phyloP scores from a whole-genome alignment of 1,284 basidiomycete genomes.

The Cronartium quercuum region DNA sequence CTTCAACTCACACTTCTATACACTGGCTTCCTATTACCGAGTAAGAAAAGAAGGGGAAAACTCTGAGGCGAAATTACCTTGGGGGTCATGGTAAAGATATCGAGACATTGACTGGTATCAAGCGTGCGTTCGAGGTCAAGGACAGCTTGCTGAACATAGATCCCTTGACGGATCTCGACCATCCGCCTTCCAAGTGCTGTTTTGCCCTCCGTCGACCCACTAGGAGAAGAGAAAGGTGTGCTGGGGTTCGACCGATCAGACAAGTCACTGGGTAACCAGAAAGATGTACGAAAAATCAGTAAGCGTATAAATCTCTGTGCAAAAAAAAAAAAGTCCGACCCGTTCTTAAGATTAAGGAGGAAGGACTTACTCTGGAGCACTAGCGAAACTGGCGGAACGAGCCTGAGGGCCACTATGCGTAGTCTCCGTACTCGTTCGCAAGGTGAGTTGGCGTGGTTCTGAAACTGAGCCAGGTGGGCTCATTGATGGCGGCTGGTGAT shows the following conservation, averaged over 20 bases:
- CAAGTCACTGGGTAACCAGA: conserved; percentile 19
- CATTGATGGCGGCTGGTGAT: background rate
- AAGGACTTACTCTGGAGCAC: conserved; percentile 8
- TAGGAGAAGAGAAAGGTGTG: conserved; percentile 22
- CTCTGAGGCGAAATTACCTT: conserved; percentile 57
- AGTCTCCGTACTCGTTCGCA: background rate
- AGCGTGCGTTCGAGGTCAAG: conserved; percentile 72
- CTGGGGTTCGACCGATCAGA: conserved; percentile 28
- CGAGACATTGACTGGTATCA: conserved; percentile 70
- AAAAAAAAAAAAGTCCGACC: background rate
- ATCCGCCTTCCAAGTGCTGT: background rate
- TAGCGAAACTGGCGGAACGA: background rate
- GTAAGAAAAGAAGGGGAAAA: too few relatives aligned
- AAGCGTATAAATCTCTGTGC: too few relatives aligned
- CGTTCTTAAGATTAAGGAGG: background rate
- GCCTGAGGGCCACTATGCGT: background rate
- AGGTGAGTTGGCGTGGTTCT: background rate
- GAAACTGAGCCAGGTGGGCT: background rate
- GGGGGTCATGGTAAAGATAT: conserved; percentile 92
- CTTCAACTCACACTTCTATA: too few relatives aligned
- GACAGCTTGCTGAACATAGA: conserved; percentile 27
- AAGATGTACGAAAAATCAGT: background rate
- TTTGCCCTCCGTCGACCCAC: conserved; percentile 8
- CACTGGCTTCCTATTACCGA: too few relatives aligned
- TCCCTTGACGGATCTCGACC: conserved; percentile 10